Base-by-base conservation (phyloP, 78 protist genomes). In the Trichosphaerium sp. region DNA sequence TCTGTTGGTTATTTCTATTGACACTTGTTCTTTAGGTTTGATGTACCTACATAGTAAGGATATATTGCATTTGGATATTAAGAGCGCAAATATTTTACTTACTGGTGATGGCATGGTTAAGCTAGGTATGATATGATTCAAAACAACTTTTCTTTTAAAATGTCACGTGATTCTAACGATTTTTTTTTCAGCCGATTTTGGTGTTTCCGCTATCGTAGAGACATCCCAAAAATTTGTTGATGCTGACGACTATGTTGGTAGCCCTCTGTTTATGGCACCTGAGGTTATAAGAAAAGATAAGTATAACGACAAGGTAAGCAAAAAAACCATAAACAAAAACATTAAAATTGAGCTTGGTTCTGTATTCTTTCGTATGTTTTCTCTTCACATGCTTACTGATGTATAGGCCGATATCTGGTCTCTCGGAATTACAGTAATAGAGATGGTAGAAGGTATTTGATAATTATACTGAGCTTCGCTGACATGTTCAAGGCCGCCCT, bases 61-160 rank as follows among this genome's bases (percentile, higher is more conserved):
- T 25, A 75, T 76, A 7, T 84, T 88, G 35, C 93, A 88, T 60
- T 71, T 78, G 26, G 93, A 88, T 37, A 87, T 88, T 54, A 88
- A 88, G 58, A 87, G 85, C 12, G 88, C 82, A 29, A 85, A 85
- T 52, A 65, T 85, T 3, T 54, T 85, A 6, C 34, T 85, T 32
- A 83, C 60, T 12, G 54, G 51, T 37, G 64, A 71, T 29, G 65
- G 76, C 32, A n/a, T 10, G 41, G 67, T 37, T 56, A 71, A 71
- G 61, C 56, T 60, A 29, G 60, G 44, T 37, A 38, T 1, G 58
- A 35, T n/a, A n/a, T 52, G 4, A 29, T 54, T 31, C 5, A 31
- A 31, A 31, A 31, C 41, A 31, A 32, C 8, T n/a, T n/a, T n/a
- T n/a, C n/a, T n/a, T n/a, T n/a, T n/a, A n/a, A n/a, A n/a, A n/a